Base-by-base conservation (phyloP, 2,329 filamentous ascomycete genomes). In the Trichoderma sp. region DNA sequence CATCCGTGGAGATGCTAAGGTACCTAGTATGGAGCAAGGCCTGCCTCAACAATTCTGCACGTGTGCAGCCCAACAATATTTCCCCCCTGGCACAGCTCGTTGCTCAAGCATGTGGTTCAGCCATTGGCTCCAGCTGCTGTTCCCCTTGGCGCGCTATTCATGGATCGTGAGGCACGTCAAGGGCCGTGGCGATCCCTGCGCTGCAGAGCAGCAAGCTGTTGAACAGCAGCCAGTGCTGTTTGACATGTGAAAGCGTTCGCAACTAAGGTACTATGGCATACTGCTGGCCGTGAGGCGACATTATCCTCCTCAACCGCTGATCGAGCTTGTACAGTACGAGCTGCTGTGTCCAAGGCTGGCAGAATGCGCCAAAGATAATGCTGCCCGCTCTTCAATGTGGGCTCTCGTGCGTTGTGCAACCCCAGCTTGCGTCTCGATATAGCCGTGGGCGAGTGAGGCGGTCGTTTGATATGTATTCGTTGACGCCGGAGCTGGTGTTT, bases 91-190 rank as follows among this genome's bases (percentile, higher is more conserved):
- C 68, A 68, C 68, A 58, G 67, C 69, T 72, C 68, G 64, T 69
- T 67, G 60, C 59, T 68, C 60, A 65, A 68, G 66, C 78, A 80
- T 80, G 78, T 80, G 78, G 74, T 72, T 71, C 72, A 79, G 75
- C 71, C 71, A 80, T 80, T 80, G 78, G 78, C 68, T 74, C 72
- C 74, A 71, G 70, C 70, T 64, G 51, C 21, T 50, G n/a, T 30
- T 54, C 43, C 52, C 10, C 19, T 47, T 63, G 26, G 60, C 48
- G 60, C 60, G 24, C 34, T 63, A 55, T 30, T 26, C 59, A 45
- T 47, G 41, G 28, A 24, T 43, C 34, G 34, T 55, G 50, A 55
- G 15, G 51, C 60, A 39, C 3, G 59, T 45, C 50, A 39, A 50
- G 45, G 54, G 50, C 50, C 26, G n/a, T 52, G 24, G 45, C 52